Base-by-base conservation (phyloP, 768 basidiomycete species). In the Pisolithus albus region DNA sequence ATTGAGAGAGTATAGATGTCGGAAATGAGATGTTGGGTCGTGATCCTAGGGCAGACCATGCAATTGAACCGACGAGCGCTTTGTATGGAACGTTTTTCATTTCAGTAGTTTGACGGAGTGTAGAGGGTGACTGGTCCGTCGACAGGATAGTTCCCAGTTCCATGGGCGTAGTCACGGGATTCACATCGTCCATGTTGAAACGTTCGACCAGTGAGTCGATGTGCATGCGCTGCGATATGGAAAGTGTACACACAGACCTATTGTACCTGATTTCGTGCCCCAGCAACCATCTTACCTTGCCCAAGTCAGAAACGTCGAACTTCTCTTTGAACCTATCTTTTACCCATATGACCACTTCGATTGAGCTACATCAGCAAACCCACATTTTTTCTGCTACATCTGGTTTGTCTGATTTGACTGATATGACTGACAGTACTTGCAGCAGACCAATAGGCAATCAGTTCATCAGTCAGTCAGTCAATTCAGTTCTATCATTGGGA, bases 301-400 rank as follows among this genome's bases (percentile, higher is more conserved):
- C n/a, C 8, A 74, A 45, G 24, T 62, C 59, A 0, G 63, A 68
- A 2, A 72, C 63, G 9, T 72, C 57, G 36, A 68, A 70, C 26
- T 57, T 46, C 1, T 21, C 36, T 9, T 51, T 54, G 7, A 74
- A 53, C 42, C 67, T 53, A 3, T 18, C 24, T 21, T 53, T 53
- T 28, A 53, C n/a, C 7, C 32, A 42, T 3, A 24, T 15, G 7
- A 53, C 45, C 21, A n/a, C 19, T 9, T 46, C 2, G 0, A 53
- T 44, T 7, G 32, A 13, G 24, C 15, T 46, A 9, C n/a, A n/a
- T n/a, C n/a, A n/a, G n/a, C n/a, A n/a, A n/a, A n/a, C n/a, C n/a
- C n/a, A n/a, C n/a, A n/a, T n/a, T n/a, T n/a, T n/a, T n/a, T n/a
- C n/a, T n/a, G n/a, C n/a, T n/a, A n/a, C n/a, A n/a, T n/a, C n/a